A percentile compares a stretch with the other conserved stretches of the same genome.
Evolutionary conservation across 352 stramenopile genomes (phyloP).

Genomic region (Phytopythium delawarense): DNA sequence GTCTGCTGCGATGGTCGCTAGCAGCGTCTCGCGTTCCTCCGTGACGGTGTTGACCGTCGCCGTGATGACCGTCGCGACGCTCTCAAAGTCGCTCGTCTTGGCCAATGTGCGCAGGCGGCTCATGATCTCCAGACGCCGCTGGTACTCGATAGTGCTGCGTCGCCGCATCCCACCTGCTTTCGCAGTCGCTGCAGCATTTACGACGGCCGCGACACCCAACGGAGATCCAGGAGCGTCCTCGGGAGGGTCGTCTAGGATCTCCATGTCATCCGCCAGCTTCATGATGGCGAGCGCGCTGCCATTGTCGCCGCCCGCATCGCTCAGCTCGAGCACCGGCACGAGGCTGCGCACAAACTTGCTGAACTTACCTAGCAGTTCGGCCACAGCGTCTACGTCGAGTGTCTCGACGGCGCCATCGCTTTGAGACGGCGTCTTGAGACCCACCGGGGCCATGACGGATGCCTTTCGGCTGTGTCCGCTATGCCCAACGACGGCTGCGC

Average conservation of each 20-base stretch:
- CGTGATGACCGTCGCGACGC: constrained; percentile 15
- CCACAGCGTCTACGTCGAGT: constrained; percentile 29
- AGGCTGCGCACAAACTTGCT: constrained; percentile 60
- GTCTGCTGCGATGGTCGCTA: constrained; percentile 8
- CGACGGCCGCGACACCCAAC: neutral
- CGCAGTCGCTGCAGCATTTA: neutral
- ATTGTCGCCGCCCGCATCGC: constrained; percentile 13
- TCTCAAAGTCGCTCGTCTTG: constrained; percentile 15
- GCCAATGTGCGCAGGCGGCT: constrained; percentile 13
- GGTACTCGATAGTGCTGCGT: constrained; percentile 12
- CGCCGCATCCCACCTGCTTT: neutral
- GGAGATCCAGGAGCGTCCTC: neutral
- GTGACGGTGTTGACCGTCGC: constrained; percentile 19
- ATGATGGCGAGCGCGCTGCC: constrained; percentile 41
- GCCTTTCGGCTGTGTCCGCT: neutral
- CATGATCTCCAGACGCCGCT: constrained; percentile 14
- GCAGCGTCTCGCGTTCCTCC: constrained; percentile 20
- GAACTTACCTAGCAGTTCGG: constrained; percentile 43
- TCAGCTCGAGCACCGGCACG: constrained; percentile 32
- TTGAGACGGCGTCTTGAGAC: constrained; percentile 1
- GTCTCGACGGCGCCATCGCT: constrained; percentile 10
- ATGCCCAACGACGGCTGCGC: neutral
- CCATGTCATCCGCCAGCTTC: constrained; percentile 53
- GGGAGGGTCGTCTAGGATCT: constrained; percentile 8
- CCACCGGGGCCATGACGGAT: neutral